A percentile compares a stretch with the other conserved stretches of the same genome.
Conservation (phyloP, 108 stramenopile species). For the Nitzschia sp. region DNA sequence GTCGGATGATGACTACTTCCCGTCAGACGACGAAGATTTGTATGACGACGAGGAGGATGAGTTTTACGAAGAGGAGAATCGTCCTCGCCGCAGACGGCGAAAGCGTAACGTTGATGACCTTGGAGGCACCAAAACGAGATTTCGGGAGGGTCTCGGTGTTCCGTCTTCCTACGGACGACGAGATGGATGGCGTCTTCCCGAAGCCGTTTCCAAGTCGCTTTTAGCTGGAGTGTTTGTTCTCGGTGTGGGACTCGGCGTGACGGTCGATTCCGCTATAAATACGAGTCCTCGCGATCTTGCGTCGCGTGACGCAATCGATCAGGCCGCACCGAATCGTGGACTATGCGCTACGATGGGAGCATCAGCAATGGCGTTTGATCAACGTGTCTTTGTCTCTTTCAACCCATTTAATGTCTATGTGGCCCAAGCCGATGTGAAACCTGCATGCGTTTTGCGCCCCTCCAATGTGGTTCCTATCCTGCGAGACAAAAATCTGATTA, state of each 20-base stretch:
- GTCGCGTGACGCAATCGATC: conserved; percentile 92
- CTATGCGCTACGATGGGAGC: conserved; percentile 89
- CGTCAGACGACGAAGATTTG: conserved; percentile 25
- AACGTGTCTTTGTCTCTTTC: conserved; percentile 94
- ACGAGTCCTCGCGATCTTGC: conserved; percentile 91
- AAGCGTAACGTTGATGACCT: conserved; percentile 29
- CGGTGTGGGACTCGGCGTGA: conserved; percentile 92
- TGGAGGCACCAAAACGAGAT: conserved; percentile 41
- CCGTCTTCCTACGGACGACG: conserved; percentile 72
- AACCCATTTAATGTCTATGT: conserved; percentile 97
- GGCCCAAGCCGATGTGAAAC: conserved; percentile 94
- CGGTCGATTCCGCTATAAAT: conserved; percentile 92
- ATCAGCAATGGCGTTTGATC: conserved; percentile 93
- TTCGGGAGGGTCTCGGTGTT: conserved; percentile 33
- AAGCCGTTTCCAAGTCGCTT: conserved; percentile 77
- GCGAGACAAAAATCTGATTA: conserved; percentile 75
- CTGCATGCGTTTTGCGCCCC: conserved; percentile 90
- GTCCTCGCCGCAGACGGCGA: conserved; percentile 31
- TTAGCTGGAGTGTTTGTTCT: conserved; percentile 90
- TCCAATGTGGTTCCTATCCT: conserved; percentile 86
- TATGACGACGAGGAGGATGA: conserved; percentile 46
- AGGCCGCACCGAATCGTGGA: conserved; percentile 90
- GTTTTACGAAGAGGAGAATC: conserved; percentile 30
- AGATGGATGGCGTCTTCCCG: conserved; percentile 67
- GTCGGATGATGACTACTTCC: neutral